Percentiles rank a stretch among this genome's conserved stretches.
Conservation (phyloP, 805 yeast genomes). For the Ogataea glucozyma region DNA sequence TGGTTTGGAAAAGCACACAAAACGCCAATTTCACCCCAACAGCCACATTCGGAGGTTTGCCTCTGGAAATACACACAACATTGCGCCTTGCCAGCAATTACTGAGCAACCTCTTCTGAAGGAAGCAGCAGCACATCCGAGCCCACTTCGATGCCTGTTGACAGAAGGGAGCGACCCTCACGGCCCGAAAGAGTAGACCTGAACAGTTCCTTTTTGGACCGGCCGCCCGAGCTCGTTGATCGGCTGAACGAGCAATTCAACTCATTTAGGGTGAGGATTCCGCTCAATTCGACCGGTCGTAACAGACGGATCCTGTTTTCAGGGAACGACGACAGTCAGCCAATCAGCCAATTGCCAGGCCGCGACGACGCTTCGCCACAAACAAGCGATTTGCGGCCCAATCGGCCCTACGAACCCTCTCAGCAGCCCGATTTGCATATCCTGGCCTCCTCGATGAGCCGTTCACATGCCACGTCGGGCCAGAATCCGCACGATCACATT, state of each 20-base stretch:
- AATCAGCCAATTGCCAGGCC: too few species aligned
- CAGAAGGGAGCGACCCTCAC: constrained; percentile 7
- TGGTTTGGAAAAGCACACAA: background rate
- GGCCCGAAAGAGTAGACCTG: too few species aligned
- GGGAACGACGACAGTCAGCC: background rate
- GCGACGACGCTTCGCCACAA: background rate
- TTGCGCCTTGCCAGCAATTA: too few species aligned
- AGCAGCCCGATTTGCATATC: background rate
- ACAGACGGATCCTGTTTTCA: constrained; percentile 11
- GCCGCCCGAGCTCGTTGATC: constrained; percentile 15
- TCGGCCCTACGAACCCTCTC: background rate
- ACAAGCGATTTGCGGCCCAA: too few species aligned
- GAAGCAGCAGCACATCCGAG: background rate
- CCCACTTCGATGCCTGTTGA: constrained; percentile 9
- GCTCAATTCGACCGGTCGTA: constrained; percentile 12
- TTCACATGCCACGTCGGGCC: background rate
- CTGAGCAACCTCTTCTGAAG: too few species aligned
- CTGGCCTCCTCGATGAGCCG: constrained; percentile 6
- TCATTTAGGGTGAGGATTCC: constrained; percentile 24
- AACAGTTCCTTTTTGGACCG: constrained; percentile 1
- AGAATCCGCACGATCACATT: constrained; percentile 23
- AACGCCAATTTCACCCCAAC: background rate
- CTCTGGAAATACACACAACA: background rate
- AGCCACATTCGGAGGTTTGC: background rate
- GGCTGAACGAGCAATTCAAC: constrained; percentile 21